A percentile compares a stretch with the other conserved stretches of the same genome.
Conservation (phyloP, 208 protist genomes). For the Porcisia hertigi region DNA sequence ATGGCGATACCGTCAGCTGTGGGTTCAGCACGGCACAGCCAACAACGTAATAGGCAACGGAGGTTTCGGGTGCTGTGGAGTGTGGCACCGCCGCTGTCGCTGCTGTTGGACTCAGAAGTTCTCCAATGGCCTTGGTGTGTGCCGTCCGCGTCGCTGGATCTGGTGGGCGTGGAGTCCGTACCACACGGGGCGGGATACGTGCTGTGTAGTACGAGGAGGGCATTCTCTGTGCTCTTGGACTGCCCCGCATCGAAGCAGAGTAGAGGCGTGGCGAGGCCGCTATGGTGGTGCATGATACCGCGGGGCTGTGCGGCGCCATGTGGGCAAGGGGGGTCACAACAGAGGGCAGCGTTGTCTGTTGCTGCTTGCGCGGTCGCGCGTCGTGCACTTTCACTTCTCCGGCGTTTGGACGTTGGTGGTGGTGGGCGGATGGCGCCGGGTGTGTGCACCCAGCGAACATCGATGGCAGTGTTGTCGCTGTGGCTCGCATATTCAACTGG, state of each 20-base stretch:
- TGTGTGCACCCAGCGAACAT: not conserved
- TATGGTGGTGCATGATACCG: slow-evolving; percentile 22
- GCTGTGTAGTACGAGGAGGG: slow-evolving; percentile 14
- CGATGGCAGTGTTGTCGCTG: not conserved
- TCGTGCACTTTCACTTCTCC: not conserved
- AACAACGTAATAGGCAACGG: slow-evolving; percentile 41
- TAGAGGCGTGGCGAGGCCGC: slow-evolving; percentile 6
- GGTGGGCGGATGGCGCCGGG: not conserved
- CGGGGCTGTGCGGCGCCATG: slow-evolving; percentile 28
- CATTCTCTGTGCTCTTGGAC: slow-evolving; percentile 23
- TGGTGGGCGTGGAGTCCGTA: slow-evolving; percentile 4
- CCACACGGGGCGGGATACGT: not conserved
- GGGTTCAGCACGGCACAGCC: slow-evolving; percentile 64
- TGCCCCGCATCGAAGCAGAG: slow-evolving; percentile 33
- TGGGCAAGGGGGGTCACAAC: not conserved
- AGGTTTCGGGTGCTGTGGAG: not conserved
- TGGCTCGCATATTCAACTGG: not conserved
- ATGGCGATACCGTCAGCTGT: slow-evolving; percentile 45
- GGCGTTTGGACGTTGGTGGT: not conserved
- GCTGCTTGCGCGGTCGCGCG: slow-evolving; percentile 3
- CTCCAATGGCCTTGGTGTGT: not conserved
- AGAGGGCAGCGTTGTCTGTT: not conserved
- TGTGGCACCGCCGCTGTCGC: slow-evolving; percentile 1
- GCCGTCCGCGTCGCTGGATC: not conserved
- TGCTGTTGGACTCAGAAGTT: not conserved